Conservation (phyloP, 1,139 yeast species). For the Blastobotrys raffinosifermentans region DNA sequence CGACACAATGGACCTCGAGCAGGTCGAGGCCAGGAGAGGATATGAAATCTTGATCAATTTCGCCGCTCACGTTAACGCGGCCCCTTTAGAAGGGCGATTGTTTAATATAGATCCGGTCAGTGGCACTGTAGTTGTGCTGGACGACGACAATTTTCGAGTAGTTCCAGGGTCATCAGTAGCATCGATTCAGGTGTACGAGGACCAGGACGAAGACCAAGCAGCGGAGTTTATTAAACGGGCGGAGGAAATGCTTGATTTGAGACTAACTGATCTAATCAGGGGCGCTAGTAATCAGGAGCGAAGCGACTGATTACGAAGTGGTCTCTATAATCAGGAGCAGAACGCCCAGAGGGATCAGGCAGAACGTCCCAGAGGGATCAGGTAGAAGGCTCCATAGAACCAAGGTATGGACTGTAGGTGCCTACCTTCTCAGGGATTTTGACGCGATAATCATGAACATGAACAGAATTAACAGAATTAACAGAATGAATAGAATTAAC, state of each 20-base stretch:
- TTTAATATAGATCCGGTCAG: conserved; percentile 20
- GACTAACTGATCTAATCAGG: conserved; percentile 2
- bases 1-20: not conserved
- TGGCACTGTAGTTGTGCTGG: conserved; percentile 16
- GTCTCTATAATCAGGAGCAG: no score
- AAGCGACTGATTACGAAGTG: no score
- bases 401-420: no score
- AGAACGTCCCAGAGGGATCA: no score
- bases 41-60: conserved; percentile 12
- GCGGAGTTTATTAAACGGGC: conserved; percentile 1
- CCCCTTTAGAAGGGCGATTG: conserved; percentile 18
- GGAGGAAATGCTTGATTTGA: conserved; percentile 4
- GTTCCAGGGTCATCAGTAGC: conserved; percentile 3
- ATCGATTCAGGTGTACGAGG: not conserved
- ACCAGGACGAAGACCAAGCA: conserved; percentile 3
- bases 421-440: no score
- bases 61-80: conserved; percentile 5
- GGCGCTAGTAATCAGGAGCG: conserved; percentile 1
- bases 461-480: no score
- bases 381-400: no score
- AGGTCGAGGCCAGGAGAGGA: conserved; percentile 9
- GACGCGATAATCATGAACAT: no score
- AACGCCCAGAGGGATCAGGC: no score
- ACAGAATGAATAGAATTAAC: no score
- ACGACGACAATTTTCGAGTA: conserved; percentile 2